Evolutionary conservation across 768 basidiomycete genomes (phyloP).

Genomic region (Psilocybe cyanescens): DNA sequence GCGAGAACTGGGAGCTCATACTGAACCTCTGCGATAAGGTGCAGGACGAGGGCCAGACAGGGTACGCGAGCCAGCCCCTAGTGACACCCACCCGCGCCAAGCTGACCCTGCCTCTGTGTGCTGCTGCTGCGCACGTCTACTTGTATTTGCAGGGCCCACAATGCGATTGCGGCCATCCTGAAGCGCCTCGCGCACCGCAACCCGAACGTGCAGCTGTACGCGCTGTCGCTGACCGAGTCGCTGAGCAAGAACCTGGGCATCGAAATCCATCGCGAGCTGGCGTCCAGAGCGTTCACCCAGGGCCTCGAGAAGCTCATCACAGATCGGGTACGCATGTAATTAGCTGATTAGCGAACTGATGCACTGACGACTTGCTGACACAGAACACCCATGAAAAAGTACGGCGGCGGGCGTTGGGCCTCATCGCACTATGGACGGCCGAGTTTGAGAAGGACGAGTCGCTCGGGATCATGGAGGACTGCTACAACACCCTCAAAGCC

Average conservation of each 20-base stretch:
- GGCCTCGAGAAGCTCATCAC: constrained; percentile 85
- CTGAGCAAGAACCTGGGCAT: constrained; percentile 91
- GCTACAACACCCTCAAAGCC: constrained; percentile 77
- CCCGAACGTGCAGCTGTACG: constrained; percentile 95
- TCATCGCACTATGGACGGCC: constrained; percentile 83
- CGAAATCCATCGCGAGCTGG: constrained; percentile 82
- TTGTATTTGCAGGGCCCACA: constrained; percentile 68
- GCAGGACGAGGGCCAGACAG: constrained; percentile 81
- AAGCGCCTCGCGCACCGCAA: constrained; percentile 94
- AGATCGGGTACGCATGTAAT: constrained; percentile 67
- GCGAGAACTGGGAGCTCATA: constrained; percentile 96
- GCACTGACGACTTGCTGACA: not conserved
- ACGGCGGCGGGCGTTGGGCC: constrained; percentile 67
- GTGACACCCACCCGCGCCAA: not conserved
- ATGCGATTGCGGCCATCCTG: constrained; percentile 81
- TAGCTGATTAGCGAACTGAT: not conserved
- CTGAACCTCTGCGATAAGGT: constrained; percentile 97
- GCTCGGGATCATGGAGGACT: constrained; percentile 90
- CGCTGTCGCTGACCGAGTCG: constrained; percentile 85
- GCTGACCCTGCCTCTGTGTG: not conserved
- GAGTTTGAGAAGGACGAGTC: constrained; percentile 83
- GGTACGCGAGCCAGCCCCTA: constrained; percentile 50
- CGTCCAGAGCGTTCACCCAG: constrained; percentile 88
- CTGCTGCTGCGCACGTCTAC: not conserved
- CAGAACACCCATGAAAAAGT: constrained; percentile 94